Percentiles rank a stretch among this genome's conserved stretches.
Evolutionary conservation across 2,329 filamentous ascomycete species (phyloP).

Genomic region (Xylaria sp.): DNA sequence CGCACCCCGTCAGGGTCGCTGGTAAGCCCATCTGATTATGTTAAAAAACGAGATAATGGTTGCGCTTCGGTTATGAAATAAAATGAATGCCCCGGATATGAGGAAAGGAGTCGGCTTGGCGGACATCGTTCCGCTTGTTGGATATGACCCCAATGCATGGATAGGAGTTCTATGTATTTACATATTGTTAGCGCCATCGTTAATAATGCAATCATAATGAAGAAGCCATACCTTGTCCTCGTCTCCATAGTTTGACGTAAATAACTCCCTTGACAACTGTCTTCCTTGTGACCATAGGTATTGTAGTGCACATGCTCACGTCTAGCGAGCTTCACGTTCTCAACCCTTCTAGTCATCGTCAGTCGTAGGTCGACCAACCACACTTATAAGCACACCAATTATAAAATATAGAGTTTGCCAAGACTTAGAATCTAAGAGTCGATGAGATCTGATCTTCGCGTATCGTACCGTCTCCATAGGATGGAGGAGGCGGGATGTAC

Average conservation of each 20-base stretch:
- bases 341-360: not conserved
- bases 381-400: not conserved
- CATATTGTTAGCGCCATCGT: constrained; percentile 6
- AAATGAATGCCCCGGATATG: constrained; percentile 19
- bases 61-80: not conserved
- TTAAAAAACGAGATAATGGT: not conserved
- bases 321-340: not conserved
- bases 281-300: not conserved
- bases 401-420: not conserved
- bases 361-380: not conserved
- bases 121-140: constrained; percentile 2
- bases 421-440: not conserved
- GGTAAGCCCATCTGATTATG: constrained; percentile 43
- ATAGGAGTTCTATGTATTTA: constrained; percentile 29
- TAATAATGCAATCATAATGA: constrained; percentile 23
- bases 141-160: constrained; percentile 27
- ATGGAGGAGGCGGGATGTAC: not conserved
- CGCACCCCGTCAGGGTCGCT: constrained; percentile 47
- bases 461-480: constrained; percentile 9
- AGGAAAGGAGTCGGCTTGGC: not conserved
- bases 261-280: not conserved
- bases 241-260: not conserved
- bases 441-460: not conserved
- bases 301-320: not conserved
- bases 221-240: not conserved